A percentile compares a stretch with the other conserved stretches of the same genome.
phyloP scores from a whole-genome alignment of 805 yeast genomes.

The Ascoidea tarda region DNA sequence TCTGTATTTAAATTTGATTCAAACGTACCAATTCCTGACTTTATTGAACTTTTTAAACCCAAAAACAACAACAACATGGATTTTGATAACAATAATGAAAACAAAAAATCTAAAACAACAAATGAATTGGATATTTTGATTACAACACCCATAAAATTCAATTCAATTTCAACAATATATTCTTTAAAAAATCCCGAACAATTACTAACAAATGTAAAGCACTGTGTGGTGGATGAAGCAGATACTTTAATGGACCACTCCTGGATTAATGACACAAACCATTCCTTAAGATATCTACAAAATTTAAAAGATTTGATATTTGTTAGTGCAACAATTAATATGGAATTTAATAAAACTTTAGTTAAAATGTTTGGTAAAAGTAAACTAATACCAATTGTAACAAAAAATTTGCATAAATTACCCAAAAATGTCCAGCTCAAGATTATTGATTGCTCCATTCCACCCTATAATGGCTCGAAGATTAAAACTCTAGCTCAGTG shows the following conservation, averaged over 20 bases:
- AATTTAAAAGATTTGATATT: constrained; percentile 52
- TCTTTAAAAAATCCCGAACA: constrained; percentile 18
- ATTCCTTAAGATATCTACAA: constrained; percentile 17
- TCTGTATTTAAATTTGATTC: constrained; percentile 47
- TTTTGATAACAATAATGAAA: no score
- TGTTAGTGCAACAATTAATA: constrained; percentile 86
- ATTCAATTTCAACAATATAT: constrained; percentile 20
- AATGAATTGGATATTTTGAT: constrained; percentile 61
- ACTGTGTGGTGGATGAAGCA: constrained; percentile 81
- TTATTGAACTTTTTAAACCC: constrained; percentile 28
- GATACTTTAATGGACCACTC: constrained; percentile 81
- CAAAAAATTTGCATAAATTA: constrained; percentile 77
- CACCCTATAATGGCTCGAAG: constrained; percentile 79
- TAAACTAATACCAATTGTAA: constrained; percentile 31
- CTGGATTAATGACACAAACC: constrained; percentile 53
- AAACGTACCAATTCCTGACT: constrained; percentile 38
- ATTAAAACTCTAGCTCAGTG: constrained; percentile 80
- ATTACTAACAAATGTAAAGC: constrained; percentile 31
- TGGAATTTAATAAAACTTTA: constrained; percentile 52
- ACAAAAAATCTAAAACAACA: background rate
- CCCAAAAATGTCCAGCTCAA: constrained; percentile 63
- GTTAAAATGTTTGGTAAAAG: constrained; percentile 49
- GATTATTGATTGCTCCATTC: constrained; percentile 58
- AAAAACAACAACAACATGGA: no score
- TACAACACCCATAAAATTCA: constrained; percentile 72